Evolutionary conservation across 192 early-diverging fungal species (phyloP).

Genomic region (Coemansia javaensis): DNA sequence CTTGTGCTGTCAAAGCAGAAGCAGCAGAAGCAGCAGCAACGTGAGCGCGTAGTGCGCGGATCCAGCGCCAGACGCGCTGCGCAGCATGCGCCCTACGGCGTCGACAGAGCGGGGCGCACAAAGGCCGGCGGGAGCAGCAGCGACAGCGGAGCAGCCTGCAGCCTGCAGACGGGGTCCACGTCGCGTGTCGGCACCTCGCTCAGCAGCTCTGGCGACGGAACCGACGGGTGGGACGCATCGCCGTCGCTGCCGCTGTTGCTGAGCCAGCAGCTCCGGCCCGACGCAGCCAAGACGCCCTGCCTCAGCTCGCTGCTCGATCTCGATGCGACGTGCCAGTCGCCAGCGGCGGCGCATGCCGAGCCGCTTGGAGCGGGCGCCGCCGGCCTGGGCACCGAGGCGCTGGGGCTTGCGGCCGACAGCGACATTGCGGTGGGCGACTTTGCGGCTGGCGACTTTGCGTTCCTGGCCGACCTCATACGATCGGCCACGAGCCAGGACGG

Average conservation of each 20-base stretch:
- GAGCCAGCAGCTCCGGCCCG: constrained; percentile 15
- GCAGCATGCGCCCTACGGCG: constrained; percentile 25
- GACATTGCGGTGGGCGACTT: constrained; percentile 10
- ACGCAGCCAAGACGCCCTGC: neutral
- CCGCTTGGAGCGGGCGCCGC: neutral
- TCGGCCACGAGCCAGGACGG: constrained; percentile 1
- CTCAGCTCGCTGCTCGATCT: constrained; percentile 1
- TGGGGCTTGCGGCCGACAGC: neutral
- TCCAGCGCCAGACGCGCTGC: constrained; percentile 15
- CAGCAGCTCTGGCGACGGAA: constrained; percentile 7
- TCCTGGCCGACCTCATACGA: constrained; percentile 30
- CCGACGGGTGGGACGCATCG: constrained; percentile 12
- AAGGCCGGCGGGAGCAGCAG: constrained; percentile 10
- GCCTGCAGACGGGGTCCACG: neutral
- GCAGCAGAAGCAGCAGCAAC: constrained; percentile 1
- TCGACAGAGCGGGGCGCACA: constrained; percentile 16
- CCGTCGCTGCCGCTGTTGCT: constrained; percentile 34
- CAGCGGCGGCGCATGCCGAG: neutral
- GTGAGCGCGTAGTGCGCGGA: constrained; percentile 28
- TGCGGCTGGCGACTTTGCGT: constrained; percentile 9
- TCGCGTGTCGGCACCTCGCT: constrained; percentile 6
- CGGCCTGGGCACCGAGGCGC: neutral
- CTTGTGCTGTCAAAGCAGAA: neutral
- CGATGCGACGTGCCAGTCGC: neutral
- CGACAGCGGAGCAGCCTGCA: constrained; percentile 2